Conservation (phyloP, 2,329 filamentous ascomycete species). For the Aspergillus terreus region DNA sequence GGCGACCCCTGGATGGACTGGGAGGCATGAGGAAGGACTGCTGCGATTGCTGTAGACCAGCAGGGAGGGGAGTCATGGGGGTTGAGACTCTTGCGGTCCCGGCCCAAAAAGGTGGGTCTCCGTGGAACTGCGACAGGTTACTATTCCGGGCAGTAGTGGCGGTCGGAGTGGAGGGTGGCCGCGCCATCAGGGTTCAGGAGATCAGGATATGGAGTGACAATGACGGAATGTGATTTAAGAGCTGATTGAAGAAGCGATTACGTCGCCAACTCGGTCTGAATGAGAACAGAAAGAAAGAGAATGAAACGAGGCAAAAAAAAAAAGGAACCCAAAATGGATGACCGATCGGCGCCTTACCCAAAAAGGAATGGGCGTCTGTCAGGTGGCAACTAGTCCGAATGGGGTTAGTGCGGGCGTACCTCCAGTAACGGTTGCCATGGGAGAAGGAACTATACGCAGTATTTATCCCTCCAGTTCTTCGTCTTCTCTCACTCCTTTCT, state of each 20-base stretch:
- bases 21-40: slow-evolving; percentile 91
- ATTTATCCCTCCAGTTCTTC: slow-evolving; percentile 34
- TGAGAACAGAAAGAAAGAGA: neutral
- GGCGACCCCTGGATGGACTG: slow-evolving; percentile 66
- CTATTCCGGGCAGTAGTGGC: slow-evolving; percentile 20
- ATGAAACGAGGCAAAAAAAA: slow-evolving; percentile 8
- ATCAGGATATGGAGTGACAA: neutral
- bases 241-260: neutral
- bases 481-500: slow-evolving; percentile 22
- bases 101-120: slow-evolving; percentile 32
- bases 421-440: slow-evolving; percentile 41
- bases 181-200: slow-evolving; percentile 25
- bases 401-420: slow-evolving; percentile 28
- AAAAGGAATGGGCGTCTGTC: slow-evolving; percentile 43
- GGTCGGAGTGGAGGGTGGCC: slow-evolving; percentile 22
- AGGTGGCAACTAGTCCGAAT: slow-evolving; percentile 45
- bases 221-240: neutral
- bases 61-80: slow-evolving; percentile 31
- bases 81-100: slow-evolving; percentile 26
- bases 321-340: slow-evolving; percentile 13
- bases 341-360: slow-evolving; percentile 38
- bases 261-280: neutral
- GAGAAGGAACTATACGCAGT: slow-evolving; percentile 31
- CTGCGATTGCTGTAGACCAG: slow-evolving; percentile 45
- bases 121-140: slow-evolving; percentile 26